Evolutionary conservation across 2,329 filamentous ascomycete genomes (phyloP), one percentile per base, ranked within the genome.

Genomic region (Microcyclosporella mali): DNA sequence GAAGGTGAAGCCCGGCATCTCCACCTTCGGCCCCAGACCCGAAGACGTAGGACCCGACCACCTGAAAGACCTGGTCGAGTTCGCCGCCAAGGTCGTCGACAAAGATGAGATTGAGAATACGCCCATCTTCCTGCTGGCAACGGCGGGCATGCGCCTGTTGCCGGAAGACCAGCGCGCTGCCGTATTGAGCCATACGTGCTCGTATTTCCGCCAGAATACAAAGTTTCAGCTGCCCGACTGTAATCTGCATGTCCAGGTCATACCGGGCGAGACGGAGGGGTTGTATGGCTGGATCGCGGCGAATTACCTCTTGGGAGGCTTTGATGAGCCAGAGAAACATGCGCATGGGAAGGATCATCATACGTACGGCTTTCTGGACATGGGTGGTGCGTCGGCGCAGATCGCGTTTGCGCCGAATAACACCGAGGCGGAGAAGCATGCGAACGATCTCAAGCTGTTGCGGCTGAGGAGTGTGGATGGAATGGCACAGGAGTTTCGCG

Each of bases 221-320:
- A 70, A 80, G 3, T 97, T 98, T 57, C 77, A 83, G 40, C 73
- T 98, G 1, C 88, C 89, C n/a, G 87, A 97, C 62, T 98, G 92
- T 70, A 78, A 77, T 46, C 67, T 87, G 30, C 88, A 97, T 60
- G 83, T 98, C 12, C 89, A 95, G 64, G 88, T 97, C 25, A 98
- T 98, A 49, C 81, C 88, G 0, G 92, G 92, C 33, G 89, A 95
- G 65, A 97, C 92, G 0, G 92, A 98, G 65, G 92, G 89, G 2
- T 67, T 98, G 21, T 98, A 97, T 58, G 92, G 92, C 30, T 98
- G 92, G 92, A 85, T 98, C 56, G 90, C 94, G 6, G 86, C 90
- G 40, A 98, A 98, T 61, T 98, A 98, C 60, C 69, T 98, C 21
- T 74, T 98, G 1, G 90, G 88, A 19, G 88, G 88, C 3, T 97